phyloP scores from a whole-genome alignment of 805 yeast genomes.

The Clavispora vitiphila region DNA sequence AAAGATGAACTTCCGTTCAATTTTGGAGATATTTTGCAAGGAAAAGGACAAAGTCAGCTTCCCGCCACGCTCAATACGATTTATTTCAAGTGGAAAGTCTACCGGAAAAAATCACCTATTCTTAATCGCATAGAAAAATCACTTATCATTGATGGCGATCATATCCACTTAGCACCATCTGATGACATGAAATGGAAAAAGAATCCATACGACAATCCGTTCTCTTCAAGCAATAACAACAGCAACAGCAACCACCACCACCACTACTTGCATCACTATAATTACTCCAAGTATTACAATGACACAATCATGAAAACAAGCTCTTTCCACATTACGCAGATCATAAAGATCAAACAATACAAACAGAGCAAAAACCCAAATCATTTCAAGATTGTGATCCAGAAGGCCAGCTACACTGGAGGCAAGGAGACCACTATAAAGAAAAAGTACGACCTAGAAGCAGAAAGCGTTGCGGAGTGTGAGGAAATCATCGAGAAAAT shows the following conservation, averaged over 20 bases:
- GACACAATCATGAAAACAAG: slow-evolving; percentile 77
- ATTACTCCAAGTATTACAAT: slow-evolving; percentile 42
- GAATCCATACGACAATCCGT: slow-evolving; percentile 29
- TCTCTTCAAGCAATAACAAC: slow-evolving; percentile 13
- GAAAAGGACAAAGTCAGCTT: slow-evolving; percentile 11
- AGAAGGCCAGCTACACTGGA: slow-evolving; percentile 25
- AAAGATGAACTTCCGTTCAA: background rate
- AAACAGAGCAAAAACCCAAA: slow-evolving; percentile 56
- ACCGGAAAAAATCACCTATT: slow-evolving; percentile 84
- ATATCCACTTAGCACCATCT: slow-evolving; percentile 81
- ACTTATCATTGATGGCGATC: slow-evolving; percentile 90
- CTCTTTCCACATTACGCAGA: slow-evolving; percentile 79
- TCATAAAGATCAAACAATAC: slow-evolving; percentile 70
- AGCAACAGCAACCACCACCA: slow-evolving; percentile 22
- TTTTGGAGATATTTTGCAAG: slow-evolving; percentile 10
- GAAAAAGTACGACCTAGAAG: slow-evolving; percentile 85
- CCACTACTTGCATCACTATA: slow-evolving; percentile 34
- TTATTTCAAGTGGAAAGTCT: slow-evolving; percentile 80
- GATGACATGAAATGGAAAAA: slow-evolving; percentile 54
- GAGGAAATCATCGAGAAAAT: slow-evolving; percentile 74
- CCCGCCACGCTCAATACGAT: slow-evolving; percentile 45
- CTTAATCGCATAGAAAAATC: slow-evolving; percentile 76
- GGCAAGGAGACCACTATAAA: slow-evolving; percentile 56
- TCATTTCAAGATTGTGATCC: slow-evolving; percentile 75
- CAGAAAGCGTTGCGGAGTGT: slow-evolving; percentile 54